Evolutionary conservation across 176 grass and related monocot genomes (phyloP).

Genomic region (Eragrostis nindensis): DNA sequence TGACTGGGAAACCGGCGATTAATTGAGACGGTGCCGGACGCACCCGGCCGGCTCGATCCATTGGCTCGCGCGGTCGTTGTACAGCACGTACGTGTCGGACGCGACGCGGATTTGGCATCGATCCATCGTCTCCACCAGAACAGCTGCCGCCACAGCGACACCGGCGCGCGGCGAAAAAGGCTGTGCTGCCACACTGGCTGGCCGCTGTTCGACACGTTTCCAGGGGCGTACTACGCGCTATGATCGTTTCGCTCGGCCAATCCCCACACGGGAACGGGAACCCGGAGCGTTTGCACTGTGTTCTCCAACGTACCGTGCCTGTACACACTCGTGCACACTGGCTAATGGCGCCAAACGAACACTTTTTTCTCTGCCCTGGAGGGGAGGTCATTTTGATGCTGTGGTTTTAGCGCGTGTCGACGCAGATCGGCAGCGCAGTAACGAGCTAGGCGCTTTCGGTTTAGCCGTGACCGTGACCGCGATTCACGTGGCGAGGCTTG

Average conservation of each 20-base stretch:
- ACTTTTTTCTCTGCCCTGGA: not conserved
- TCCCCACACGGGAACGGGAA: not conserved
- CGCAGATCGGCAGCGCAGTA: not conserved
- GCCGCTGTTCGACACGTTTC: not conserved
- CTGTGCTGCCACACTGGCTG: too few species aligned
- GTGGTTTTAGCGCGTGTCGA: too few species aligned
- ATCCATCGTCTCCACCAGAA: not conserved
- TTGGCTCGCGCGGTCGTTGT: not conserved
- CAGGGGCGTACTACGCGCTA: not conserved
- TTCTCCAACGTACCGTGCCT: not conserved
- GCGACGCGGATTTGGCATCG: not conserved
- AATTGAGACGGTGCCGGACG: conserved; percentile 39
- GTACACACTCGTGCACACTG: conserved; percentile 18
- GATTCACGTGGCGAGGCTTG: not conserved
- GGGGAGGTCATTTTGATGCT: too few species aligned
- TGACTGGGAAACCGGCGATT: not conserved
- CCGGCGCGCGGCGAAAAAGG: not conserved
- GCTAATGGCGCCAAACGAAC: not conserved
- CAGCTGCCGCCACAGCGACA: not conserved
- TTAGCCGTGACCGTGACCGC: not conserved
- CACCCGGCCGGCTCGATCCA: not conserved
- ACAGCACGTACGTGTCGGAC: conserved; percentile 7
- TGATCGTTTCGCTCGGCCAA: conserved; percentile 14
- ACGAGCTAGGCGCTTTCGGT: not conserved
- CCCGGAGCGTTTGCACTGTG: not conserved